Percentiles rank a stretch among this genome's conserved stretches.
These are phyloP conservation scores for Lolium multiflorum DNA, from an alignment of 176 grass and related monocot species.

Conservation along the genomic window DNA sequence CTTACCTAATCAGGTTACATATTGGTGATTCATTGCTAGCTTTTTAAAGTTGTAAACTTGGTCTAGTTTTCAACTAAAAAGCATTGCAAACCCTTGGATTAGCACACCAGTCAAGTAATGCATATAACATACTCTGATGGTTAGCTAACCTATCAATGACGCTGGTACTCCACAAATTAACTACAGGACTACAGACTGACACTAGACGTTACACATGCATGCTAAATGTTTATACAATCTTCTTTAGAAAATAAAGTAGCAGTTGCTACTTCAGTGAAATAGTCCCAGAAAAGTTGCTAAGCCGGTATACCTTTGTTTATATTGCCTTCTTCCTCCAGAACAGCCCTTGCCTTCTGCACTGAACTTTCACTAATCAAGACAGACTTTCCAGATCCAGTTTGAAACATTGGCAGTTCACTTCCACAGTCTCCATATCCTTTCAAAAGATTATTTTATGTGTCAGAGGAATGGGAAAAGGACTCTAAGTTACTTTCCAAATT, in stretches of 20 bases:
- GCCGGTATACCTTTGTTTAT: conserved; percentile 36
- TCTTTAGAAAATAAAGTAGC: conserved; percentile 27
- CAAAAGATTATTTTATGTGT: conserved; percentile 24
- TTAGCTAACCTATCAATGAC: conserved; percentile 3
- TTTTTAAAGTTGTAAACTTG: not conserved
- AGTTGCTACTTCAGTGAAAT: not conserved
- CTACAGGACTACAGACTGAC: conserved; percentile 10
- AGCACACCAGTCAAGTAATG: not conserved
- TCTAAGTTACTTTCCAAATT: not conserved
- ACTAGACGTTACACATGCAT: not conserved
- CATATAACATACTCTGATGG: not conserved
- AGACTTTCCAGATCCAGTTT: conserved; percentile 70
- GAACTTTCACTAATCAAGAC: conserved; percentile 60
- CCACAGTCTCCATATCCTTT: conserved; percentile 41
- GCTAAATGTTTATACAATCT: not conserved
- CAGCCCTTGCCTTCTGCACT: conserved; percentile 58
- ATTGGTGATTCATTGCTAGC: conserved; percentile 6
- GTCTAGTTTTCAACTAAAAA: conserved; percentile 33
- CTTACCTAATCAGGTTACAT: conserved; percentile 20
- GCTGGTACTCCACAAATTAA: not conserved
- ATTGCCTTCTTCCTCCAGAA: conserved; percentile 56
- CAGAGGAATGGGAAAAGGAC: conserved; percentile 8
- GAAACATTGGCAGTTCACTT: conserved; percentile 60
- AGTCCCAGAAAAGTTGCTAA: conserved; percentile 6
- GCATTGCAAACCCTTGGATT: conserved; percentile 4